These are phyloP conservation scores for Odonthalia washingtoniensis DNA, from an alignment of 31 red algal species.

Conservation along the genomic window DNA sequence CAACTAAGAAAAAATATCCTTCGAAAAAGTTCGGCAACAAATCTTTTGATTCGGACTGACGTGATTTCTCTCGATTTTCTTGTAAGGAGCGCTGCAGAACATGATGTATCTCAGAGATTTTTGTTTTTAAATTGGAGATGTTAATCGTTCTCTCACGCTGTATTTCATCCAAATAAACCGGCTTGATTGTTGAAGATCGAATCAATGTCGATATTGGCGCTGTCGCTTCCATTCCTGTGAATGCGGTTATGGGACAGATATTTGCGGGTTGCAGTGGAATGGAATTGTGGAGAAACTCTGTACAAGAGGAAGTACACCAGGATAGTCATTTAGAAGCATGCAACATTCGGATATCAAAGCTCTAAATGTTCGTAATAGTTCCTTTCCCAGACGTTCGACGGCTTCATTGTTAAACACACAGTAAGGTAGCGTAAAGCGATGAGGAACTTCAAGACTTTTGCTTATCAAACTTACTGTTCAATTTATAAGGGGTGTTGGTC, in stretches of 20 bases:
- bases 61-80: not conserved
- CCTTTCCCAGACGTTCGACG: conserved; percentile 15
- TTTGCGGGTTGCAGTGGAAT: not conserved
- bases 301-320: not conserved
- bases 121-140: not conserved
- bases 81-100: not conserved
- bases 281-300: not conserved
- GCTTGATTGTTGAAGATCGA: not conserved
- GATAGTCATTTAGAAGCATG: not conserved
- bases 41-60: not conserved
- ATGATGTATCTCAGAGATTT: not conserved
- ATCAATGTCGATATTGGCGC: conserved; percentile 3
- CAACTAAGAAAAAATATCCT: not conserved
- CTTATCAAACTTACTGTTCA: not conserved
- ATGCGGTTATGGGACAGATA: not conserved
- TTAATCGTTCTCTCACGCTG: not conserved
- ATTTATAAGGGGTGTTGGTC: not conserved
- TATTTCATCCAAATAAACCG: not conserved
- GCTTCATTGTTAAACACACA: not conserved
- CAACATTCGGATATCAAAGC: not conserved
- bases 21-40: not conserved
- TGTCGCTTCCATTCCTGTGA: not conserved
- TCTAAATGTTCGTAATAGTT: not conserved
- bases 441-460: not conserved
- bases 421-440: conserved; percentile 4